These are phyloP conservation scores for Garcia nutans DNA, from an alignment of 345 rosid species.

Conservation along the genomic window DNA sequence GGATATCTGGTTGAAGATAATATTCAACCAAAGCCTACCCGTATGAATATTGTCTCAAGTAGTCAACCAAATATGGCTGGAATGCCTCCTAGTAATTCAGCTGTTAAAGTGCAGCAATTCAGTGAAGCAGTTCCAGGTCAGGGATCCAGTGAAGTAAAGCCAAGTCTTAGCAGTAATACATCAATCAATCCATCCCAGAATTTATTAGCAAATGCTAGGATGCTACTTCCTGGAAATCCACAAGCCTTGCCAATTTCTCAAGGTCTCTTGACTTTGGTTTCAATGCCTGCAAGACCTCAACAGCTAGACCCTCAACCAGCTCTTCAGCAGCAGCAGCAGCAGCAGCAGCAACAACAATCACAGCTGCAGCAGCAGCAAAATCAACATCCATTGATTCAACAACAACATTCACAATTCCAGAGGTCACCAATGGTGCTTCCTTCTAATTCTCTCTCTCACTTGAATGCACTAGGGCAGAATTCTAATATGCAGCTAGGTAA, in stretches of 20 bases:
- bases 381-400: slow-evolving; percentile 61
- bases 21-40: slow-evolving; percentile 52
- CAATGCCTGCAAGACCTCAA: slow-evolving; percentile 62
- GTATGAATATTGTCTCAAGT: slow-evolving; percentile 42
- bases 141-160: slow-evolving; percentile 51
- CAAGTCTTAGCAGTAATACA: slow-evolving; percentile 44
- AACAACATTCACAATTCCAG: slow-evolving; percentile 68
- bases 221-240: slow-evolving; percentile 68
- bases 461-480: slow-evolving; percentile 63
- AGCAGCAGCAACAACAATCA: slow-evolving; percentile 29
- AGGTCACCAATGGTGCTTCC: slow-evolving; percentile 63
- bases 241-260: slow-evolving; percentile 76
- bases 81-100: slow-evolving; percentile 48
- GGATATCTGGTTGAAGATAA: slow-evolving; percentile 59
- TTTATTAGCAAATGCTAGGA: slow-evolving; percentile 55
- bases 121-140: slow-evolving; percentile 59
- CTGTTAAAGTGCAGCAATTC: slow-evolving; percentile 54
- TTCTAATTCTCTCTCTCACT: slow-evolving; percentile 56
- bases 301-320: slow-evolving; percentile 58
- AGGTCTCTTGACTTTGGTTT: slow-evolving; percentile 58
- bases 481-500: slow-evolving; percentile 68
- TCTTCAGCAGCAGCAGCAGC: slow-evolving; percentile 40
- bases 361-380: slow-evolving; percentile 43
- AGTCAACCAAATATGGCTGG: slow-evolving; percentile 53
- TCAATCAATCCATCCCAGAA: slow-evolving; percentile 49